These are phyloP conservation scores for Hibiscus mutabilis DNA, from an alignment of 345 rosid genomes.

Conservation along the genomic window DNA sequence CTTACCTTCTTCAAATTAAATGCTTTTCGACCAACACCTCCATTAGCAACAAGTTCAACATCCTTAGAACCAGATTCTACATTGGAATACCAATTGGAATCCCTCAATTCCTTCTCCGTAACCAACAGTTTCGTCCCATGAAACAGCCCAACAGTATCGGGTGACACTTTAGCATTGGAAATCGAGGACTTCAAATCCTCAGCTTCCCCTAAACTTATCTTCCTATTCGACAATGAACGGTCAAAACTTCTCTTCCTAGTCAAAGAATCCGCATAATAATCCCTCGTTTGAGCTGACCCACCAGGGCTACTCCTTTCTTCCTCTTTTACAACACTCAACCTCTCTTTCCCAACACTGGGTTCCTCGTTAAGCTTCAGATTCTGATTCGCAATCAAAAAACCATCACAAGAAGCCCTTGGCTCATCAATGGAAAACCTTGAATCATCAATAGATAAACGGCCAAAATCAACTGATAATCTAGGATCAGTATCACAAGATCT, in stretches of 20 bases:
- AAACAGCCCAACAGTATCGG: conserved; percentile 38
- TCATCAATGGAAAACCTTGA: conserved; percentile 48
- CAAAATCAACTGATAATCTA: conserved; percentile 33
- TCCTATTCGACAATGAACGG: conserved; percentile 46
- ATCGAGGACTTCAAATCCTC: conserved; percentile 55
- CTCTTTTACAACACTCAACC: conserved; percentile 22
- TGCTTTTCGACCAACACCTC: conserved; percentile 24
- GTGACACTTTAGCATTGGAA: conserved; percentile 41
- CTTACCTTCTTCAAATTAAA: conserved; percentile 33
- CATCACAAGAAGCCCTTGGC: conserved; percentile 85
- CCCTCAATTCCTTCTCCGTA: conserved; percentile 51
- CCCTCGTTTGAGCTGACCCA: conserved; percentile 72
- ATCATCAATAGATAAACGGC: conserved; percentile 13
- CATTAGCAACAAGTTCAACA: conserved; percentile 39
- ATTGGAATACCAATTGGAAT: conserved; percentile 51
- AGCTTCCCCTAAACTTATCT: conserved; percentile 45
- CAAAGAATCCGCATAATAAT: conserved; percentile 55
- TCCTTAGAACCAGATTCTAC: conserved; percentile 37
- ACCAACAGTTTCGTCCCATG: conserved; percentile 47
- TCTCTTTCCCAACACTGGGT: conserved; percentile 34
- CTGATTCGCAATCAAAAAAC: conserved; percentile 50
- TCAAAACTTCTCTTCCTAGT: conserved; percentile 64
- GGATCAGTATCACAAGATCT: conserved; percentile 53
- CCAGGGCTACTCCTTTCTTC: conserved; percentile 52
- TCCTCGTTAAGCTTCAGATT: conserved; percentile 54